Base-by-base conservation (phyloP, 2,329 filamentous ascomycete genomes). In the Aspergillus awamori region DNA sequence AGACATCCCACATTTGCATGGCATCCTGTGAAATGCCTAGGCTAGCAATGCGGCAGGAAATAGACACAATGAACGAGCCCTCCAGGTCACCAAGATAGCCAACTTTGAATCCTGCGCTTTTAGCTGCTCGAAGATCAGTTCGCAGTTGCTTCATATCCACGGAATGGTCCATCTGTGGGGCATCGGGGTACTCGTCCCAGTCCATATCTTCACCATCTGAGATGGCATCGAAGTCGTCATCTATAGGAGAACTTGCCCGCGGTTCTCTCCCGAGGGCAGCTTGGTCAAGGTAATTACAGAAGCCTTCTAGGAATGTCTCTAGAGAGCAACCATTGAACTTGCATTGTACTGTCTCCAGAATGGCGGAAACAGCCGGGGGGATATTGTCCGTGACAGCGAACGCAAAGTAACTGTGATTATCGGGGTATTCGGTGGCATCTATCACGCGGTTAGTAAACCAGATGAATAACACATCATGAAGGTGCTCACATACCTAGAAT, bases 1-100 rank as follows among this genome's bases (percentile, higher is more conserved):
- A 76, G 10, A 97, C 74, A 62, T 89, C 84, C 93, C 93, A 97
- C 1, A 92, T 90, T 69, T 89, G 83, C 75, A 92, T 84, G 0
- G 87, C 88, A 69, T 93, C 90, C 39, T 89, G 83, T 0, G 91
- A 89, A 11, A 97, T 85, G 0, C 85, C 87, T 1, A 97, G 83
- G 67, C 89, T 90, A 4, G 83, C 80, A 30, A 91, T 84, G 4
- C 86, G 87, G 30, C 90, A 84, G 0, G 92, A 92, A 2, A 95
- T 75, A 4, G 86, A 87, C 17, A 95, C 74, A 62, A 84, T 84
- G 56, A 81, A 64, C 3, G 84, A 79, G 61, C 78, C 82, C 10
- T 78, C 77, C 17, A 87, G 77, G 17, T 82, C 79, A 11, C 82
- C 82, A 10, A 90, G 73, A 33, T 88, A 79, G 2, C 89, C 90